phyloP scores from a whole-genome alignment of 1,284 basidiomycete genomes.

The Pyrrhoderma lamaoense region DNA sequence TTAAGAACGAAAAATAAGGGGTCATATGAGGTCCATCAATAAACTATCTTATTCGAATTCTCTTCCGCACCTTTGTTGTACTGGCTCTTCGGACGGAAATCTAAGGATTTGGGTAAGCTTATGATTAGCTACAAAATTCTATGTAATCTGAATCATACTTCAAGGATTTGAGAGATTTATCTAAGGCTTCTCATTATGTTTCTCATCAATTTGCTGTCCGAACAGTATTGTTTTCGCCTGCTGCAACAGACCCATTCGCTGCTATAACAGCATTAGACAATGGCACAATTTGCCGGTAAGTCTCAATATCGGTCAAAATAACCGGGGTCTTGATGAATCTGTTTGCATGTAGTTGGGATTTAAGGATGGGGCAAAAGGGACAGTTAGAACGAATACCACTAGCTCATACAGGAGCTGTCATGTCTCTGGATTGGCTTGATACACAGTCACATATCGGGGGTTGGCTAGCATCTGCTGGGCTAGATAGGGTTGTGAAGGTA shows the following conservation, averaged over 20 bases:
- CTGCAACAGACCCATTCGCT: constrained; percentile 54
- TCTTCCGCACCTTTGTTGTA: constrained; percentile 66
- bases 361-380: constrained; percentile 64
- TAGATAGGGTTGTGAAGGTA: constrained; percentile 79
- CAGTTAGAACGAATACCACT: constrained; percentile 69
- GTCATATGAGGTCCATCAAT: constrained; percentile 73
- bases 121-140: neutral
- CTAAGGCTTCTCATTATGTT: constrained; percentile 62
- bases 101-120: constrained; percentile 68
- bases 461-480: constrained; percentile 78
- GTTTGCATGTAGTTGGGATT: constrained; percentile 58
- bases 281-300: constrained; percentile 54
- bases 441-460: constrained; percentile 41
- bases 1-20: constrained; percentile 63
- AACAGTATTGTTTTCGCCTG: constrained; percentile 67
- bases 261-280: constrained; percentile 77
- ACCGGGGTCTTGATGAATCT: neutral
- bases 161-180: constrained; percentile 70
- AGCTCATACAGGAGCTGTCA: constrained; percentile 72
- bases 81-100: constrained; percentile 78
- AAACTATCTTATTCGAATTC: constrained; percentile 56
- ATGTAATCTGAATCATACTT: neutral
- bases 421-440: constrained; percentile 71
- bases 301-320: constrained; percentile 21
- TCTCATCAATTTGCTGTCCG: constrained; percentile 69